Evolutionary conservation across 2,329 filamentous ascomycete species (phyloP).

Genomic region (Exophiala oligosperma): DNA sequence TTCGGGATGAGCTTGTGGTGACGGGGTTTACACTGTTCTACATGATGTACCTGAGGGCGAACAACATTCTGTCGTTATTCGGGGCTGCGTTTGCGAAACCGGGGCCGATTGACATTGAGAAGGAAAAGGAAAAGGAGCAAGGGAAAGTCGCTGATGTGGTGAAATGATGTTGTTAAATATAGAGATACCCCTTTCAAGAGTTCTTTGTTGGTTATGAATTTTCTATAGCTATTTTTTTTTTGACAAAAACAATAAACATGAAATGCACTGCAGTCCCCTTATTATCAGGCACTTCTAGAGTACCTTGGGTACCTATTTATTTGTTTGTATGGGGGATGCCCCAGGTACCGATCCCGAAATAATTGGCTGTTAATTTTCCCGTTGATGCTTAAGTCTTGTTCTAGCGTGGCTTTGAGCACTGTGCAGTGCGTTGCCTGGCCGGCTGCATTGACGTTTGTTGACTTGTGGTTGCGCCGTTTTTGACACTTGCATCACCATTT

Average conservation of each 20-base stretch:
- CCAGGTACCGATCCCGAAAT: neutral
- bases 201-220: too few species aligned
- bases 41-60: conserved; percentile 30
- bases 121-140: neutral
- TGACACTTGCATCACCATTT: neutral
- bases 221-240: too few species aligned
- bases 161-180: neutral
- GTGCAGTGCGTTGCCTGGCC: neutral
- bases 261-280: too few species aligned
- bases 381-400: neutral
- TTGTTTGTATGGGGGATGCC: too few species aligned
- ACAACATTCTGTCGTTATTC: conserved; percentile 30
- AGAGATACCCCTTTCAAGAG: too few species aligned
- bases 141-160: neutral
- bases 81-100: conserved; percentile 30
- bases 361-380: neutral
- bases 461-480: neutral
- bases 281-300: too few species aligned
- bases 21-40: conserved; percentile 33
- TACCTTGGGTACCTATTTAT: too few species aligned
- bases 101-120: conserved; percentile 20
- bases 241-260: too few species aligned
- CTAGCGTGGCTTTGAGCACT: neutral
- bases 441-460: conserved; percentile 1
- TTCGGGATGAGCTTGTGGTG: conserved; percentile 34